Conservation (phyloP, 129 eudicot species). For the Gnaphalium uliginosum region DNA sequence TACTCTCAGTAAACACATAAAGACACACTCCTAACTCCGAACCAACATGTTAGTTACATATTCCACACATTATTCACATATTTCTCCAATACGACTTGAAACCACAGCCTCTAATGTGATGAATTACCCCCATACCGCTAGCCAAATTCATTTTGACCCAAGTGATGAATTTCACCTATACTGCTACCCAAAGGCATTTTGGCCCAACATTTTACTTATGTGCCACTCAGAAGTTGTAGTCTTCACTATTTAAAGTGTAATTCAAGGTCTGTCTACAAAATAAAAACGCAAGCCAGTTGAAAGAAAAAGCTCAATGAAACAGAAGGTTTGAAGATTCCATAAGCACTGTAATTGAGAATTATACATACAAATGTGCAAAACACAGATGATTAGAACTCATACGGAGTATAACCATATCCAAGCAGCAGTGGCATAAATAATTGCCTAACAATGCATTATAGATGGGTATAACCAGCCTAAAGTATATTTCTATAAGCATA, state of each 20-base stretch:
- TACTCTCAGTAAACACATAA: not conserved
- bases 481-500: not conserved
- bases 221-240: not conserved
- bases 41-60: no score
- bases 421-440: not conserved
- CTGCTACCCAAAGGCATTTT: not conserved
- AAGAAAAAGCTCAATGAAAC: not conserved
- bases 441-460: not conserved
- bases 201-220: not conserved
- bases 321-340: not conserved
- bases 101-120: no score
- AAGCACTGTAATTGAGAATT: no score
- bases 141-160: no score
- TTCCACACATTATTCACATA: no score
- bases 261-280: not conserved
- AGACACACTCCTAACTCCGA: no score
- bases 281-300: not conserved
- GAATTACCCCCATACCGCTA: no score
- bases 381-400: not conserved
- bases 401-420: not conserved
- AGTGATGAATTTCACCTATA: no score
- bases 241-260: not conserved
- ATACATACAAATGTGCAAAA: not conserved
- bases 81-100: no score
- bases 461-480: not conserved